Percentiles rank a stretch among this genome's conserved stretches.
These are phyloP conservation scores for Pisolithus thermaeus DNA, from an alignment of 1,284 basidiomycete genomes.

Conservation along the genomic window DNA sequence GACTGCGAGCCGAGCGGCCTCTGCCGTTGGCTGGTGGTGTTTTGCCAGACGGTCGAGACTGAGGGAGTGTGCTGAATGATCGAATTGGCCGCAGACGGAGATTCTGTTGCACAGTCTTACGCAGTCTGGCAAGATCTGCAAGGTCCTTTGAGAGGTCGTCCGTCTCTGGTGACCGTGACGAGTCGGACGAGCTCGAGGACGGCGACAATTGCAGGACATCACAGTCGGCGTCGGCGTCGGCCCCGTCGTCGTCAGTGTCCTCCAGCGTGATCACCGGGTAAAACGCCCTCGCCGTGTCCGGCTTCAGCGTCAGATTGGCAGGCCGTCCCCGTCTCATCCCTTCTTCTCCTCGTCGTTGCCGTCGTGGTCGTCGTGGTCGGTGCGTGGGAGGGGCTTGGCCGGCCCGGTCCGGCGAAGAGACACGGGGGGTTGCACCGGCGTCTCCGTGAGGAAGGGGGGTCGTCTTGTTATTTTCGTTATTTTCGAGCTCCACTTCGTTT, in stretches of 20 bases:
- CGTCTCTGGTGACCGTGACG: slow-evolving; percentile 13
- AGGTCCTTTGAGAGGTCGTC: slow-evolving; percentile 62
- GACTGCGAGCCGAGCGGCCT: slow-evolving; percentile 3
- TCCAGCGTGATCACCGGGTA: slow-evolving; percentile 2
- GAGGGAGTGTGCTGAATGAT: slow-evolving; percentile 44
- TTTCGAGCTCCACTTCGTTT: slow-evolving; percentile 27
- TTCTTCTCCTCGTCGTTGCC: neutral
- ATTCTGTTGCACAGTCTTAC: slow-evolving; percentile 66
- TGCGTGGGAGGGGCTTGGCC: too few species aligned
- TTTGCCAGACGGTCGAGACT: slow-evolving; percentile 10
- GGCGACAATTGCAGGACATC: slow-evolving; percentile 25
- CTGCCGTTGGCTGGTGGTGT: neutral
- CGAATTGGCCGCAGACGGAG: slow-evolving; percentile 69
- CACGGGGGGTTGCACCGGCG: neutral
- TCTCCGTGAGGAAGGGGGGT: neutral
- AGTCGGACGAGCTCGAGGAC: slow-evolving; percentile 21
- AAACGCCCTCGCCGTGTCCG: slow-evolving; percentile 4
- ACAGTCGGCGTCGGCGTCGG: slow-evolving; percentile 14
- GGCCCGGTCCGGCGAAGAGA: neutral
- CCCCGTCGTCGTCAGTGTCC: slow-evolving; percentile 10
- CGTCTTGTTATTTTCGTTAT: neutral
- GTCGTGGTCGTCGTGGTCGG: neutral
- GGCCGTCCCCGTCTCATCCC: slow-evolving; percentile 28
- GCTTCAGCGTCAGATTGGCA: slow-evolving; percentile 31
- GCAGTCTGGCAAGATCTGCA: slow-evolving; percentile 58